These are phyloP conservation scores for Quercus engelmannii DNA, from an alignment of 306 rosid genomes.

Conservation along the genomic window DNA sequence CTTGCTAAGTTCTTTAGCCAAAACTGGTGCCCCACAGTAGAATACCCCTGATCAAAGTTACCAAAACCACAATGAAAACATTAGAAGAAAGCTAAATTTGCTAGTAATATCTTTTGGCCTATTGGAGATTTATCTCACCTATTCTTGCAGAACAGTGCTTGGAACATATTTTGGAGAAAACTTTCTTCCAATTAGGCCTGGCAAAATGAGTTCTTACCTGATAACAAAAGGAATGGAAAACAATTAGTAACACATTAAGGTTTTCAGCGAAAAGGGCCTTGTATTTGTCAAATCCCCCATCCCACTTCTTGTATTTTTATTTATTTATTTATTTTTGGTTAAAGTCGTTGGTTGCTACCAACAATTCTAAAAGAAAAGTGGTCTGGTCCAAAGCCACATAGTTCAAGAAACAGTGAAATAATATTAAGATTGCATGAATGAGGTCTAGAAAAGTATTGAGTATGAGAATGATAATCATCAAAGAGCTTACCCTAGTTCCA, in stretches of 20 bases:
- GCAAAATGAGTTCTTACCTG: slow-evolving; percentile 99
- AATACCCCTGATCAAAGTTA: slow-evolving; percentile 68
- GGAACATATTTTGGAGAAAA: slow-evolving; percentile 80
- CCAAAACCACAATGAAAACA: slow-evolving; percentile 20
- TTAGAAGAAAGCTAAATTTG: background rate
- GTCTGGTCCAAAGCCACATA: no score
- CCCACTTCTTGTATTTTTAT: no score
- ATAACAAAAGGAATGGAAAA: background rate
- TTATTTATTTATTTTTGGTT: no score
- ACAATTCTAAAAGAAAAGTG: no score
- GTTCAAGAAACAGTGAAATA: no score
- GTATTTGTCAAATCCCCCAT: no score
- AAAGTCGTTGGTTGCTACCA: no score
- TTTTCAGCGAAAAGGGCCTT: background rate
- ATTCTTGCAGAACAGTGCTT: slow-evolving; percentile 87
- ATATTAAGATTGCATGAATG: slow-evolving; percentile 9
- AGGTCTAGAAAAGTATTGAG: background rate
- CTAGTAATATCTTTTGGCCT: background rate
- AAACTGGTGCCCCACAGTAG: slow-evolving; percentile 94
- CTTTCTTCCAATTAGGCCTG: slow-evolving; percentile 99
- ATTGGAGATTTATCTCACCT: slow-evolving; percentile 47
- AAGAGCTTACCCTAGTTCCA: slow-evolving; percentile 74
- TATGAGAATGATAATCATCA: background rate
- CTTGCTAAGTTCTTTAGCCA: slow-evolving; percentile 89
- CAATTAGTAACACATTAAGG: background rate